These are phyloP conservation scores for Excoecaria cochinchinensis DNA, from an alignment of 345 rosid species.

Conservation along the genomic window DNA sequence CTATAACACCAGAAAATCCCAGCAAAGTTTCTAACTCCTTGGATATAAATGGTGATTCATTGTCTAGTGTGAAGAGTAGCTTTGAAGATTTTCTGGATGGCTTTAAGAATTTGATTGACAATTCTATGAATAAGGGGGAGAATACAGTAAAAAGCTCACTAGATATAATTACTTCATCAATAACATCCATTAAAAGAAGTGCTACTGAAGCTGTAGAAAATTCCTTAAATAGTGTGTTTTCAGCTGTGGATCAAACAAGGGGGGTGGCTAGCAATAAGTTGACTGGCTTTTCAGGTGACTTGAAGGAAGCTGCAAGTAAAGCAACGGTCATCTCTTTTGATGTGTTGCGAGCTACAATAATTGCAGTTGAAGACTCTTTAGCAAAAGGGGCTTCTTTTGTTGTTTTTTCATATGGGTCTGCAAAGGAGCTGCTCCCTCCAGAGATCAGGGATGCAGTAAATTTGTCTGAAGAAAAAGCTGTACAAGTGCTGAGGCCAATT, in stretches of 20 bases:
- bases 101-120: conserved; percentile 42
- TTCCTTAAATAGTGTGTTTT: conserved; percentile 43
- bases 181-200: conserved; percentile 52
- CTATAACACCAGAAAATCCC: conserved; percentile 38
- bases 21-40: conserved; percentile 35
- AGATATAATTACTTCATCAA: conserved; percentile 52
- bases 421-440: conserved; percentile 73
- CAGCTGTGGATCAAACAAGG: conserved; percentile 57
- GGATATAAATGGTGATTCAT: conserved; percentile 37
- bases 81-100: conserved; percentile 52
- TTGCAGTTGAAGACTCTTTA: conserved; percentile 60
- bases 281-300: conserved; percentile 45
- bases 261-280: conserved; percentile 48
- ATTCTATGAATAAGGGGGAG: conserved; percentile 58
- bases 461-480: conserved; percentile 67
- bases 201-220: conserved; percentile 61
- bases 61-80: conserved; percentile 41
- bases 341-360: conserved; percentile 59
- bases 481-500: conserved; percentile 50
- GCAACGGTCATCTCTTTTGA: conserved; percentile 55
- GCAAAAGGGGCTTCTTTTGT: conserved; percentile 61
- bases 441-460: conserved; percentile 53
- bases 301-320: conserved; percentile 57
- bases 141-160: conserved; percentile 50
- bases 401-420: conserved; percentile 63